Evolutionary conservation across 805 yeast genomes (phyloP), one percentile per base, ranked within the genome.

Genomic region (Naumovozyma dairenensis): DNA sequence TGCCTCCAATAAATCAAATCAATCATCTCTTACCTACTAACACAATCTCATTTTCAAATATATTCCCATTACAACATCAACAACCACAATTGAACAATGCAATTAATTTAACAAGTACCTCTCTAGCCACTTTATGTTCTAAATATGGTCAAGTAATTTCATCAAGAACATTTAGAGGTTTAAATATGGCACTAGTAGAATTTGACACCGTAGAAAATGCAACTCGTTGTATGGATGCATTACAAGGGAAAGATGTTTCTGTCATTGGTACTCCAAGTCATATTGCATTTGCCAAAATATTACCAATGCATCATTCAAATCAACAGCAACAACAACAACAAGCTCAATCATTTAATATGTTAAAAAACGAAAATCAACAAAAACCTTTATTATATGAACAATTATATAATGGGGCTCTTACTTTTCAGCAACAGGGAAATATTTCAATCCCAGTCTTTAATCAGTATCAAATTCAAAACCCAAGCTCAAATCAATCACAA

Each of bases 221-320:
- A 6, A 74, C 82, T 67, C 71, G 68, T 31, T 85, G 95, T 33
- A 77, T 78, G 50, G 80, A 83, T 12, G 73, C 68, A 32, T 69
- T 87, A 50, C 84, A 81, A 49, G 93, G 86, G 42, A 76, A 78
- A 43, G 96, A 89, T 49, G 66, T 89, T 25, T 58, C 63, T 1
- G 71, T 77, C 40, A 83, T 89, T 2, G 94, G 94, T 3, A 67
- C 72, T 17, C 74, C 80, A 13, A 74, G 92, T 53, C 64, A 74
- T 25, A 83, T 85, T 25, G 83, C 87, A 0, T 92, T 85, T 66
- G 96, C 96, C 3, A 82, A 80, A 49, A 71, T 85, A 21, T 48
- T 57, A 45, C 70, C 60, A 25, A 53, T 46, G 53, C 58, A 54
- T 39, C 26, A 24, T 7, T 24, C n/a, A 6, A 24, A 24, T 12